A percentile compares a stretch with the other conserved stretches of the same genome.
Conservation (phyloP, 1,139 yeast species). For the Lodderomyces margitis region DNA sequence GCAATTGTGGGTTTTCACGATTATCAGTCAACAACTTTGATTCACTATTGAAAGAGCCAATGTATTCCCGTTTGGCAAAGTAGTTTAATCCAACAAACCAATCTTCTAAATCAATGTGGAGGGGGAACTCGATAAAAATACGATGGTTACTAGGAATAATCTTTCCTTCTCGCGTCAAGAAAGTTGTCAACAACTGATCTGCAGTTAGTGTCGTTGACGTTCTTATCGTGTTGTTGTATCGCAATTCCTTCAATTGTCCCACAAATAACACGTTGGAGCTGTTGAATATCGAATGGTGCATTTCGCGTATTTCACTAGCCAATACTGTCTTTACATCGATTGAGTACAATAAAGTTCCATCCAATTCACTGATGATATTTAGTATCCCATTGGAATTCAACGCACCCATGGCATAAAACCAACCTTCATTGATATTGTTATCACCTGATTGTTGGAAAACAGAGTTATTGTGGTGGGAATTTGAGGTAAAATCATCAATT, state of each 20-base stretch:
- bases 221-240: slow-evolving; percentile 43
- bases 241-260: slow-evolving; percentile 54
- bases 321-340: slow-evolving; percentile 56
- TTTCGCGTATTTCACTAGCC: slow-evolving; percentile 64
- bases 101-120: slow-evolving; percentile 73
- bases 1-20: slow-evolving; percentile 15
- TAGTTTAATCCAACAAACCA: slow-evolving; percentile 78
- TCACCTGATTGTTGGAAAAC: slow-evolving; percentile 7
- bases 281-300: slow-evolving; percentile 68
- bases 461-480: slow-evolving; percentile 3
- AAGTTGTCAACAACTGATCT: slow-evolving; percentile 23
- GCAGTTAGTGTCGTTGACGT: slow-evolving; percentile 26
- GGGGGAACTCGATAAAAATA: slow-evolving; percentile 61
- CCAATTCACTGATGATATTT: slow-evolving; percentile 61
- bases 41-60: slow-evolving; percentile 31
- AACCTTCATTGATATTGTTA: slow-evolving; percentile 46
- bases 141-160: slow-evolving; percentile 35
- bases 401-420: slow-evolving; percentile 79
- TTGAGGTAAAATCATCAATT: slow-evolving; percentile 13
- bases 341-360: slow-evolving; percentile 64
- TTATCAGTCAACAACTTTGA: slow-evolving; percentile 6
- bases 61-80: slow-evolving; percentile 62
- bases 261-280: slow-evolving; percentile 56
- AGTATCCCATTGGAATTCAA: slow-evolving; percentile 65
- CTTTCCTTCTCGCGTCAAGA: slow-evolving; percentile 36